Percentiles rank a stretch among this genome's conserved stretches.
phyloP scores from a whole-genome alignment of 371 early-diverging fungal genomes.

The Mortierella sp. region DNA sequence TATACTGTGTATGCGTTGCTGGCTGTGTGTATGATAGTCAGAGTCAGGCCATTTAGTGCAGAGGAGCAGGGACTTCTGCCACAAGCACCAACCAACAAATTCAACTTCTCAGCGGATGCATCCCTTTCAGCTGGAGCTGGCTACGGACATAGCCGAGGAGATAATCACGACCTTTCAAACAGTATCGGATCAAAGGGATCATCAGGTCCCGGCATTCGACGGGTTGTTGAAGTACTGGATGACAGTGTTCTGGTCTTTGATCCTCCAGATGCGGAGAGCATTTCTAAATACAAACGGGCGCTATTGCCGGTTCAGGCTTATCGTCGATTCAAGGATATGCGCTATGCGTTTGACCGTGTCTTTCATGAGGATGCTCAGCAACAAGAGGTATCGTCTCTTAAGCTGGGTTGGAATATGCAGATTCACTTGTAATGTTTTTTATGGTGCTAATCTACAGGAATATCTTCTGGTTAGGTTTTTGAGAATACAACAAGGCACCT shows the following conservation, averaged over 20 bases:
- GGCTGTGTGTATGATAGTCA: constrained; percentile 40
- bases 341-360: constrained; percentile 72
- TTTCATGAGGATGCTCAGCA: constrained; percentile 66
- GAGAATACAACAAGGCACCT: constrained; percentile 62
- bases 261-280: constrained; percentile 63
- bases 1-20: not conserved
- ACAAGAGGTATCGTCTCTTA: constrained; percentile 66
- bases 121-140: constrained; percentile 21
- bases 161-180: constrained; percentile 7
- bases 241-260: constrained; percentile 73
- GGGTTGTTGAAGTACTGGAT: constrained; percentile 69
- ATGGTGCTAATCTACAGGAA: no score
- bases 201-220: constrained; percentile 54
- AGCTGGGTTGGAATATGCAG: no score
- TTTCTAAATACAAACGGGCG: constrained; percentile 38
- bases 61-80: constrained; percentile 58
- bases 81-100: constrained; percentile 38
- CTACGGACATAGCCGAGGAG: constrained; percentile 6
- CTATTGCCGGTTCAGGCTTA: constrained; percentile 36
- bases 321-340: constrained; percentile 55
- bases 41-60: constrained; percentile 70
- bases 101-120: constrained; percentile 52
- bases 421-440: no score
- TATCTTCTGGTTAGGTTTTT: constrained; percentile 49
- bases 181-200: constrained; percentile 6